phyloP scores from a whole-genome alignment of 352 stramenopile genomes.

The Phytophthora fragariae region DNA sequence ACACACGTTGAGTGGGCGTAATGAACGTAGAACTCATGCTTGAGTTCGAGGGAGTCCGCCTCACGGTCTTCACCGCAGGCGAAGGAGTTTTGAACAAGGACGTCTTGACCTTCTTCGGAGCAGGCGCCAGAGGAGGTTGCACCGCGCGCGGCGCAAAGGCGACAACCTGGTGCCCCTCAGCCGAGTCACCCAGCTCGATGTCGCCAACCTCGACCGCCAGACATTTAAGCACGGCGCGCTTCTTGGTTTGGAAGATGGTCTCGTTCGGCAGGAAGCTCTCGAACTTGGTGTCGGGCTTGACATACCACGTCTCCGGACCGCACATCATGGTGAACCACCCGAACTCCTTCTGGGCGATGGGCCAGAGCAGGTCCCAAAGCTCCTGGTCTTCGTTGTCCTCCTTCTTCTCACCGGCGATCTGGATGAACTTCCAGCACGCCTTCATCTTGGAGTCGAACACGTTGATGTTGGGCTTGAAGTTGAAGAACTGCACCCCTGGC shows the following conservation, averaged over 20 bases:
- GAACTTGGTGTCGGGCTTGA: constrained; percentile 77
- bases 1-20: constrained; percentile 37
- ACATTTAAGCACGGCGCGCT: constrained; percentile 73
- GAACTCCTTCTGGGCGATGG: constrained; percentile 64
- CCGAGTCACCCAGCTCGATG: constrained; percentile 75
- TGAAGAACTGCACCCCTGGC: constrained; percentile 82
- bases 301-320: constrained; percentile 75
- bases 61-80: constrained; percentile 43
- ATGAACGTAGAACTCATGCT: constrained; percentile 28
- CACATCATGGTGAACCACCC: constrained; percentile 80
- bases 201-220: constrained; percentile 56
- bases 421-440: constrained; percentile 84
- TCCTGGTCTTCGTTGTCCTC: constrained; percentile 37
- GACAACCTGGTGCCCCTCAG: constrained; percentile 65
- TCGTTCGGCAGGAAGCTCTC: constrained; percentile 77
- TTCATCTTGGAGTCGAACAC: constrained; percentile 83
- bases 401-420: constrained; percentile 40
- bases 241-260: constrained; percentile 86
- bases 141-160: constrained; percentile 48
- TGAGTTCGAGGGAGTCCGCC: constrained; percentile 30
- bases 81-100: constrained; percentile 54
- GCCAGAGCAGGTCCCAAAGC: constrained; percentile 77
- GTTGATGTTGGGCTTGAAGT: constrained; percentile 86
- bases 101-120: constrained; percentile 40
- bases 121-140: constrained; percentile 19